Evolutionary conservation across 805 yeast species (phyloP).

Genomic region (Ogataea polymorpha): DNA sequence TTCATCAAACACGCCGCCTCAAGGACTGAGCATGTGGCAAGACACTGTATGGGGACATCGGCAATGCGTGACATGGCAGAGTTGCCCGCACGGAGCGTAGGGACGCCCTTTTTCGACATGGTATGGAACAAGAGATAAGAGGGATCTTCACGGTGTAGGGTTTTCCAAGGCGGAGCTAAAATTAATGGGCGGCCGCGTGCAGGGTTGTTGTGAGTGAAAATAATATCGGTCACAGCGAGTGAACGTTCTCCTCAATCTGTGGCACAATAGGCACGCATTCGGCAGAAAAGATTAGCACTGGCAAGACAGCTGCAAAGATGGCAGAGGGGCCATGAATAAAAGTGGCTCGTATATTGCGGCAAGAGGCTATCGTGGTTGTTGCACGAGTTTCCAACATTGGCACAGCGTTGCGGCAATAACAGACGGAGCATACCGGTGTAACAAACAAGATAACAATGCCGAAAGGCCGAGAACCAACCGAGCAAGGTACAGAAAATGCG

Average conservation of each 20-base stretch:
- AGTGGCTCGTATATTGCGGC: background rate
- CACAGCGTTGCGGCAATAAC: background rate
- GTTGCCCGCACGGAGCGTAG: slow-evolving; percentile 4
- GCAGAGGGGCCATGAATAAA: background rate
- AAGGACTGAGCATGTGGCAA: slow-evolving; percentile 31
- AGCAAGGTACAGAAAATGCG: background rate
- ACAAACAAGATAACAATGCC: background rate
- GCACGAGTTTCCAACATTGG: background rate
- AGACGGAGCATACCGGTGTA: background rate
- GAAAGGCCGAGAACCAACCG: background rate
- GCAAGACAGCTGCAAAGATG: too few species aligned
- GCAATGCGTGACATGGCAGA: slow-evolving; percentile 28
- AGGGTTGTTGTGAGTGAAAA: background rate
- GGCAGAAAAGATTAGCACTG: too few species aligned
- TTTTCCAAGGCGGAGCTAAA: background rate
- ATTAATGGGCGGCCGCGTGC: background rate
- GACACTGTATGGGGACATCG: slow-evolving; percentile 37
- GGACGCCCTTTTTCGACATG: slow-evolving; percentile 9
- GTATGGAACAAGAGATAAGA: slow-evolving; percentile 3
- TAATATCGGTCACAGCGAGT: background rate
- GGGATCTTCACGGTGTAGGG: slow-evolving; percentile 2
- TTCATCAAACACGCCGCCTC: slow-evolving; percentile 38
- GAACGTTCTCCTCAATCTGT: too few species aligned
- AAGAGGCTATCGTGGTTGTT: background rate
- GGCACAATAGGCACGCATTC: too few species aligned